A percentile compares a stretch with the other conserved stretches of the same genome.
These are phyloP conservation scores for Herpetospermum pedunculosum DNA, from an alignment of 306 rosid genomes.

Conservation along the genomic window DNA sequence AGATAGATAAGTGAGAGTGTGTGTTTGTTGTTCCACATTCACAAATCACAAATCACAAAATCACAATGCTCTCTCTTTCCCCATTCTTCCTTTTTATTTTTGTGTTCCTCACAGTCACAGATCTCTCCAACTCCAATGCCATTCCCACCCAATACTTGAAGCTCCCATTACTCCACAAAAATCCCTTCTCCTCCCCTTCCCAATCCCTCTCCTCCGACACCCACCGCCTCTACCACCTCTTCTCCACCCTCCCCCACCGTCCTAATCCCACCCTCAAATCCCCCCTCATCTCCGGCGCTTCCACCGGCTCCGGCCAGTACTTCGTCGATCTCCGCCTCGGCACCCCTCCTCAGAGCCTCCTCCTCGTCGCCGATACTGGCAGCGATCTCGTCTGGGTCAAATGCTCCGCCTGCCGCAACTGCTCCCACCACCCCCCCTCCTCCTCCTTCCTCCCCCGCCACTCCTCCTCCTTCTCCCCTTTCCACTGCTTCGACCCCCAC, in stretches of 20 bases:
- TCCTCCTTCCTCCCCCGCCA: constrained; percentile 52
- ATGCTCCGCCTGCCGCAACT: constrained; percentile 52
- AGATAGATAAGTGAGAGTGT: no score
- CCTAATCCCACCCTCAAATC: constrained; percentile 10
- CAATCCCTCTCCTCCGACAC: constrained; percentile 34
- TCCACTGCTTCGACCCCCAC: constrained; percentile 44
- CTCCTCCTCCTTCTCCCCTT: constrained; percentile 44
- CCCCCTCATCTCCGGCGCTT: constrained; percentile 56
- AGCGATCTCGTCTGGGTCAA: constrained; percentile 70
- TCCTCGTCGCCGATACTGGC: constrained; percentile 66
- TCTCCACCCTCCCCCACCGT: constrained; percentile 18
- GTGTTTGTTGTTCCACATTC: no score
- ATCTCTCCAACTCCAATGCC: constrained; percentile 7
- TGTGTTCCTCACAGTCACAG: constrained; percentile 5
- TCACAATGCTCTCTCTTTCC: neutral
- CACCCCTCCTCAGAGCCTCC: constrained; percentile 55
- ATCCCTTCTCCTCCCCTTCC: constrained; percentile 26
- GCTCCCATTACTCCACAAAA: constrained; percentile 33
- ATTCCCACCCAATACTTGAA: constrained; percentile 24
- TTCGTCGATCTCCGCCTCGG: constrained; percentile 54
- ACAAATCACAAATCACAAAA: neutral
- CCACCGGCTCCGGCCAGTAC: constrained; percentile 67
- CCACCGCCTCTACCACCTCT: constrained; percentile 47
- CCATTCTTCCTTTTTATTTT: neutral
- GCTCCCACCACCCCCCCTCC: constrained; percentile 24